Conservation (phyloP, 2,329 filamentous ascomycete genomes). For the Aphanoascus verrucosus region DNA sequence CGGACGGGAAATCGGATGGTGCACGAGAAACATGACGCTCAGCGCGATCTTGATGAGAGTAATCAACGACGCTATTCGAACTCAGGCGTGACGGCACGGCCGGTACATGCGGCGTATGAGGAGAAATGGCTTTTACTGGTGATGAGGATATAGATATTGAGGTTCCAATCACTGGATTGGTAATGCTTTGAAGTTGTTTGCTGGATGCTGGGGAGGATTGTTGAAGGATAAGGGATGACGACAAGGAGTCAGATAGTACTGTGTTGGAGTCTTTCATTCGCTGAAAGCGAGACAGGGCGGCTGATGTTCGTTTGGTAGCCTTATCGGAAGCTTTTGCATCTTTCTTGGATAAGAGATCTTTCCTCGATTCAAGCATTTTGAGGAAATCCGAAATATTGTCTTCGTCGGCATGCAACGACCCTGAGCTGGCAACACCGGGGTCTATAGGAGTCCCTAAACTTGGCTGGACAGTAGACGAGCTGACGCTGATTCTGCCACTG, state of each 20-base stretch:
- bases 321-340: constrained; percentile 51
- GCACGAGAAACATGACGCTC: constrained; percentile 23
- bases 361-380: constrained; percentile 76
- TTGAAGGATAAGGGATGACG: constrained; percentile 75
- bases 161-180: constrained; percentile 51
- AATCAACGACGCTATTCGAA: constrained; percentile 74
- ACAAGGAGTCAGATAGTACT: constrained; percentile 83
- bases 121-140: constrained; percentile 79
- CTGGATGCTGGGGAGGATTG: constrained; percentile 68
- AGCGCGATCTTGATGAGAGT: constrained; percentile 37
- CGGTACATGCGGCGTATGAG: constrained; percentile 83
- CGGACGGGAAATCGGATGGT: constrained; percentile 25
- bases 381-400: constrained; percentile 91
- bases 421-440: constrained; percentile 52
- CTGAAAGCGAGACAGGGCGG: constrained; percentile 75
- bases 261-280: constrained; percentile 82
- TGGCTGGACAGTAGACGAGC: constrained; percentile 48
- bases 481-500: constrained; percentile 48
- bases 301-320: constrained; percentile 62
- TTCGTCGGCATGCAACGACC: constrained; percentile 66
- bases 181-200: constrained; percentile 55
- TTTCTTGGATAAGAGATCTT: constrained; percentile 64
- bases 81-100: constrained; percentile 89
- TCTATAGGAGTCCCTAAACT: constrained; percentile 70
- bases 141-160: constrained; percentile 67